Conservation (phyloP, 805 yeast genomes). For the Wickerhamomyces pijperi region DNA sequence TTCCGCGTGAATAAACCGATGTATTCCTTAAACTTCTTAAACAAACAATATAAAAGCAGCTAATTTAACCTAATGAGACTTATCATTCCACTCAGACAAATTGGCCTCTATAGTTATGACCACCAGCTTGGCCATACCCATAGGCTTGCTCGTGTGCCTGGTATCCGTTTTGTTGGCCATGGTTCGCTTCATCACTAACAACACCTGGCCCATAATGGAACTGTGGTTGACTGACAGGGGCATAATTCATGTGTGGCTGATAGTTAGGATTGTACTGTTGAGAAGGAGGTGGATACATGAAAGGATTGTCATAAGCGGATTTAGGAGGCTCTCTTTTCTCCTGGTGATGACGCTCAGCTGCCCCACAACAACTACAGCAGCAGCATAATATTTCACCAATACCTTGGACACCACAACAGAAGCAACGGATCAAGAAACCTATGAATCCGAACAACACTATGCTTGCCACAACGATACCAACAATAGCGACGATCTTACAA, state of each 20-base stretch:
- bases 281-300: conserved; percentile 13
- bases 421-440: conserved; percentile 41
- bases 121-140: conserved; percentile 1
- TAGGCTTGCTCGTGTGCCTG: not conserved
- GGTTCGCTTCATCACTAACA: conserved; percentile 7
- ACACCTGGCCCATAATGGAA: conserved; percentile 11
- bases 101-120: conserved; percentile 1
- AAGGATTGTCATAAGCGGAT: conserved; percentile 10
- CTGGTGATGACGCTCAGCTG: not conserved
- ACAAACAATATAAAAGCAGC: no score
- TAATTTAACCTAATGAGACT: no score
- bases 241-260: conserved; percentile 2
- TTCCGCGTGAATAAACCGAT: no score
- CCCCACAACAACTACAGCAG: conserved; percentile 28
- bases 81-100: not conserved
- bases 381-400: conserved; percentile 41
- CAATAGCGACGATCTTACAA: conserved; percentile 70
- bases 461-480: conserved; percentile 51
- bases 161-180: conserved; percentile 1
- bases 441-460: conserved; percentile 46
- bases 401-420: conserved; percentile 46
- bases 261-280: conserved; percentile 3
- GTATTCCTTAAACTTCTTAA: no score
- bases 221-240: conserved; percentile 2
- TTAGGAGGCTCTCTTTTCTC: conserved; percentile 6